Conservation (phyloP, 768 basidiomycete species). For the Macrolepiota albuminosa region DNA sequence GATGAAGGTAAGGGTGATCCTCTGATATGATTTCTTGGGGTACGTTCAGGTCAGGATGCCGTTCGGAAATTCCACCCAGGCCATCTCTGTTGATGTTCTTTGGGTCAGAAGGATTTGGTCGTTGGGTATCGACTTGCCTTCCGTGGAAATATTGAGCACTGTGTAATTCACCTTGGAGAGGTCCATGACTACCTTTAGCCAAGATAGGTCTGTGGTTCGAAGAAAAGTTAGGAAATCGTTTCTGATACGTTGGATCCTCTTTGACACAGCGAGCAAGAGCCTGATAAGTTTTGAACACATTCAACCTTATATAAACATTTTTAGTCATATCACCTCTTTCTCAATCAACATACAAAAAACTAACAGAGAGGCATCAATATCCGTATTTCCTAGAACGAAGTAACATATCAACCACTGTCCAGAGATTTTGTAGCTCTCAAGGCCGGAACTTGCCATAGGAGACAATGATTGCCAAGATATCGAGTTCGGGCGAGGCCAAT, state of each 20-base stretch:
- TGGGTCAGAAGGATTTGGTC: neutral
- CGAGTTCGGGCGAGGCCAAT: conserved; percentile 76
- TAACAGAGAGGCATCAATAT: conserved; percentile 56
- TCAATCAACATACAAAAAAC: conserved; percentile 33
- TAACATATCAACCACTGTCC: neutral
- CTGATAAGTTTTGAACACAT: conserved; percentile 74
- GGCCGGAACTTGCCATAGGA: conserved; percentile 56
- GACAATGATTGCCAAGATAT: conserved; percentile 71
- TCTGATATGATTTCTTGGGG: conserved; percentile 13
- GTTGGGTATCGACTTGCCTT: conserved; percentile 35
- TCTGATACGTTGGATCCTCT: conserved; percentile 44
- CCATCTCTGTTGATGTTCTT: conserved; percentile 51
- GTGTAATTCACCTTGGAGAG: conserved; percentile 66
- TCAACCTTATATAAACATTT: conserved; percentile 38
- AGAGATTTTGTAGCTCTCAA: neutral
- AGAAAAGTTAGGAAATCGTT: conserved; percentile 62
- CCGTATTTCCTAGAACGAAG: conserved; percentile 60
- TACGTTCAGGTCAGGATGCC: conserved; percentile 62
- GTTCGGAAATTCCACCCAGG: conserved; percentile 50
- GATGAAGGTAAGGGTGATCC: conserved; percentile 40
- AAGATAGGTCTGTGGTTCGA: conserved; percentile 52
- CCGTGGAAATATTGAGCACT: conserved; percentile 87
- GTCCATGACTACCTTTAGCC: conserved; percentile 56
- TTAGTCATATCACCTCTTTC: neutral
- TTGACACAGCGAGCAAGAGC: conserved; percentile 57